Conservation (phyloP, 1,284 basidiomycete genomes). For the Leccinum fuscescens region DNA sequence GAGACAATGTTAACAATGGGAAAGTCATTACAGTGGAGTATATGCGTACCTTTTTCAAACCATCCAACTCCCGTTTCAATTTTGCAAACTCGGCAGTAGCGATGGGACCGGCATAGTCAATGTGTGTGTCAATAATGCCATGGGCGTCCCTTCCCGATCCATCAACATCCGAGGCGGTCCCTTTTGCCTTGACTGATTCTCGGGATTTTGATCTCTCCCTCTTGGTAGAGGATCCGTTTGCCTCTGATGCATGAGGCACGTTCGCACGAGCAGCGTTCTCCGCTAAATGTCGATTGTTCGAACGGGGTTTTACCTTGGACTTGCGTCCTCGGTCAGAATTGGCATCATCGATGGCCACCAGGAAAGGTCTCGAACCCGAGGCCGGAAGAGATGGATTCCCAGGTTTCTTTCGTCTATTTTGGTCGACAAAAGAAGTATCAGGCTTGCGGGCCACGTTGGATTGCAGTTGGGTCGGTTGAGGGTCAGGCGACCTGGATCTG, state of each 20-base stretch:
- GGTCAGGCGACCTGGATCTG: slow-evolving; percentile 30
- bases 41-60: slow-evolving; percentile 47
- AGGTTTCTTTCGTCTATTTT: slow-evolving; percentile 32
- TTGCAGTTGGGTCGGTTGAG: slow-evolving; percentile 12
- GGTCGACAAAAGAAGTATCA: slow-evolving; percentile 21
- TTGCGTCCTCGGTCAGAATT: slow-evolving; percentile 34
- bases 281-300: slow-evolving; percentile 25
- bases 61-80: slow-evolving; percentile 43
- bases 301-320: slow-evolving; percentile 29
- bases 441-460: slow-evolving; percentile 13
- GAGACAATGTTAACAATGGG: slow-evolving; percentile 29
- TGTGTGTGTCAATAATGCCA: slow-evolving; percentile 17
- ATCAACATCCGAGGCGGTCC: slow-evolving; percentile 27
- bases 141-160: slow-evolving; percentile 23
- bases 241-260: slow-evolving; percentile 17
- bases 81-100: slow-evolving; percentile 35
- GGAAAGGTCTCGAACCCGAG: slow-evolving; percentile 24
- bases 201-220: slow-evolving; percentile 33
- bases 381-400: slow-evolving; percentile 17
- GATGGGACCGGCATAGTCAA: slow-evolving; percentile 30
- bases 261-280: slow-evolving; percentile 23
- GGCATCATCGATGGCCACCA: slow-evolving; percentile 27
- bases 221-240: slow-evolving; percentile 8
- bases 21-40: neutral
- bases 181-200: slow-evolving; percentile 25